Conservation (phyloP, 2,329 filamentous ascomycete species). For the Xylariales sp. region DNA sequence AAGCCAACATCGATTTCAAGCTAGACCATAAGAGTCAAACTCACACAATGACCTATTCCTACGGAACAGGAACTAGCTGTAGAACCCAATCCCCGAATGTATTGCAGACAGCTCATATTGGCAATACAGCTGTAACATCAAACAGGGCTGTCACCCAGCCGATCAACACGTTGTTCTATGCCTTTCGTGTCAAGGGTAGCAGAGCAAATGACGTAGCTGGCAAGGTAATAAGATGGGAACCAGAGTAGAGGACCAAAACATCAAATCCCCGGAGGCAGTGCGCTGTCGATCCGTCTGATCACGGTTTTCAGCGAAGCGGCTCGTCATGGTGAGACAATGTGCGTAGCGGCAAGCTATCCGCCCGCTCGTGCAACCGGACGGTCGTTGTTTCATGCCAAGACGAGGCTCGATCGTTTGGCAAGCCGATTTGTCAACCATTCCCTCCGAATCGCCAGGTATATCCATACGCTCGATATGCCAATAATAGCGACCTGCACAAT, state of each 20-base stretch:
- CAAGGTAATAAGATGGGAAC: neutral
- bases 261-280: neutral
- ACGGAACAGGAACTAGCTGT: no score
- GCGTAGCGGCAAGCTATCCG: neutral
- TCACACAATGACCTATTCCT: no score
- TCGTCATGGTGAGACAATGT: constrained; percentile 1
- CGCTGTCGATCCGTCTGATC: constrained; percentile 8
- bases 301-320: constrained; percentile 4
- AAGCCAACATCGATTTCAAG: no score
- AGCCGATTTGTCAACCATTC: constrained; percentile 3
- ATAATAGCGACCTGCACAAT: no score
- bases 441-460: no score
- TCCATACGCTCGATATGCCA: no score
- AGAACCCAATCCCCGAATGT: neutral
- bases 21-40: no score
- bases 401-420: neutral
- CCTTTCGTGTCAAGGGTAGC: no score
- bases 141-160: no score
- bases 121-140: neutral
- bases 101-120: neutral
- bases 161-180: no score
- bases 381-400: neutral
- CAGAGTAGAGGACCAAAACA: neutral
- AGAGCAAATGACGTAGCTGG: neutral
- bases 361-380: neutral